phyloP scores from a whole-genome alignment of 1,139 yeast genomes.

The Maudiozyma humilis region DNA sequence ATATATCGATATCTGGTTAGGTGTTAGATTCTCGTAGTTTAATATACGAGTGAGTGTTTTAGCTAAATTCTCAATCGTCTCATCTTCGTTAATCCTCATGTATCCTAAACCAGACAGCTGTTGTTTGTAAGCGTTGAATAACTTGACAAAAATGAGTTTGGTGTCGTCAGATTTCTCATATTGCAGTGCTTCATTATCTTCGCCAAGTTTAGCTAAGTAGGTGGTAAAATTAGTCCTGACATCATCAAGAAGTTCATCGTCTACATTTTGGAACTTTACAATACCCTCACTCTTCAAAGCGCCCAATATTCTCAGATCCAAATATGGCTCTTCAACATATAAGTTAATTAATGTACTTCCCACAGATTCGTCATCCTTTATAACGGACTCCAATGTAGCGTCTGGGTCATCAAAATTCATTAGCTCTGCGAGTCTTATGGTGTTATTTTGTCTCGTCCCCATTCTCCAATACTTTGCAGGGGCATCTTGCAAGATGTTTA shows the following conservation, averaged over 20 bases:
- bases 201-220: neutral
- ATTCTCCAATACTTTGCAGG: constrained; percentile 57
- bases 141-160: constrained; percentile 55
- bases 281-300: constrained; percentile 12
- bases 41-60: constrained; percentile 41
- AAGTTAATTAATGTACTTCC: constrained; percentile 20
- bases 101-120: constrained; percentile 57
- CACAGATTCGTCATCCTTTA: constrained; percentile 30
- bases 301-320: constrained; percentile 20
- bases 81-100: constrained; percentile 46
- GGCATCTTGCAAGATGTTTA: constrained; percentile 34
- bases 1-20: constrained; percentile 35
- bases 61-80: constrained; percentile 40
- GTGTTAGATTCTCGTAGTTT: constrained; percentile 26
- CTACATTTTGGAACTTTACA: constrained; percentile 7
- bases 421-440: constrained; percentile 56
- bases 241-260: constrained; percentile 17
- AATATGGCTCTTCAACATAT: constrained; percentile 30
- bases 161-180: constrained; percentile 31
- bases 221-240: constrained; percentile 16
- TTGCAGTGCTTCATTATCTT: constrained; percentile 9
- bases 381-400: constrained; percentile 38
- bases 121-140: constrained; percentile 53
- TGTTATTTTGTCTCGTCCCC: constrained; percentile 63
- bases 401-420: constrained; percentile 23